phyloP scores from a whole-genome alignment of 306 rosid genomes.

The Dryas octopetala region DNA sequence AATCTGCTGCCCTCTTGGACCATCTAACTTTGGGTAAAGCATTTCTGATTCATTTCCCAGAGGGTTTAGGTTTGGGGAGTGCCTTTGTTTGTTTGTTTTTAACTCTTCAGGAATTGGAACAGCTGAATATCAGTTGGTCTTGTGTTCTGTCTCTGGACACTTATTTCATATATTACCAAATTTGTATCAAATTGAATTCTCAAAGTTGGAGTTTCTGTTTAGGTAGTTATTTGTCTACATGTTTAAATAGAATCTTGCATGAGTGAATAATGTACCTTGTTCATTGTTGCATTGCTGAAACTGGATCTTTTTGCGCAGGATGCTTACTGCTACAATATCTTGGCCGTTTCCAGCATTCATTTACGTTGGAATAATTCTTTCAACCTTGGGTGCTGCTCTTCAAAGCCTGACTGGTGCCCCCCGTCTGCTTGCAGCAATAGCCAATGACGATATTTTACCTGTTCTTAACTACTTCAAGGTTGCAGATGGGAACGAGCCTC shows the following conservation, averaged over 20 bases:
- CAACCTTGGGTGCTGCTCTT: constrained; percentile 99
- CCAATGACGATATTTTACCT: constrained; percentile 94
- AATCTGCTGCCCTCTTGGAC: too few relatives aligned
- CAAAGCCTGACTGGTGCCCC: constrained; percentile 99
- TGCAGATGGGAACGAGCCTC: constrained; percentile 83
- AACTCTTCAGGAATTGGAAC: too few relatives aligned
- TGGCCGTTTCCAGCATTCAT: constrained; percentile 97
- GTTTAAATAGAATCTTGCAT: constrained; percentile 1
- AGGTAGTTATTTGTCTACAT: not conserved
- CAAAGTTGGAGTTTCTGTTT: not conserved
- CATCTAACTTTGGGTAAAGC: too few relatives aligned
- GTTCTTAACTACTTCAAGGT: constrained; percentile 89
- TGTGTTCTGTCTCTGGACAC: not conserved
- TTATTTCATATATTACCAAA: not conserved
- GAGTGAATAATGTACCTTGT: not conserved
- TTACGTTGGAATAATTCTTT: constrained; percentile 93
- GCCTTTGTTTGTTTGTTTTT: too few relatives aligned
- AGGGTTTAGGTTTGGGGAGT: too few relatives aligned
- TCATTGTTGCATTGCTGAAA: constrained; percentile 24
- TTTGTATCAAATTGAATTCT: not conserved
- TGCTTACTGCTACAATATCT: constrained; percentile 87
- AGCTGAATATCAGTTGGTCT: too few relatives aligned
- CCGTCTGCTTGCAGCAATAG: constrained; percentile 97
- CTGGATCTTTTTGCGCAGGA: constrained; percentile 62
- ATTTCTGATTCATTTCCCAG: too few relatives aligned